phyloP scores from a whole-genome alignment of 176 grass and related monocot genomes.

The Aegilops umbellulata region DNA sequence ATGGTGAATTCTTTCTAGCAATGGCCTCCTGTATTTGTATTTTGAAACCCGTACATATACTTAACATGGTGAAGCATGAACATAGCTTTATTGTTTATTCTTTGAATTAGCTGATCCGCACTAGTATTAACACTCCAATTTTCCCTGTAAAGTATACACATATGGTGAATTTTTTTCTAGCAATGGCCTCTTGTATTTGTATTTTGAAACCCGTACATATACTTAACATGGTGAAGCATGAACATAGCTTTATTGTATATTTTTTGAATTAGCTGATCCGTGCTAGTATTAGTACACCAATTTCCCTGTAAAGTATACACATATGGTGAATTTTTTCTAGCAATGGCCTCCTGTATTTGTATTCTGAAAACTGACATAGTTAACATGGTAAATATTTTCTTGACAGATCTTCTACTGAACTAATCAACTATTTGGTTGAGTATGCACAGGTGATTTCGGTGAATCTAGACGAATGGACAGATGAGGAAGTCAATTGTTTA shows the following conservation, averaged over 20 bases:
- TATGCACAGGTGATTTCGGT: constrained; percentile 64
- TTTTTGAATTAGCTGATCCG: not conserved
- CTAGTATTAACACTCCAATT: not conserved
- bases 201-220: not conserved
- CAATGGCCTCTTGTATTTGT: not conserved
- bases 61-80: not conserved
- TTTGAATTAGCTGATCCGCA: not conserved
- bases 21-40: not conserved
- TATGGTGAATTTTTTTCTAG: not conserved
- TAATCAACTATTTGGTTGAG: not conserved
- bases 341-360: not conserved
- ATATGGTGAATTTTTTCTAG: not conserved
- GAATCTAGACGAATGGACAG: constrained; percentile 95
- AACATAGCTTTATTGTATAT: not conserved
- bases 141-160: not conserved
- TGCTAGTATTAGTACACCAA: not conserved
- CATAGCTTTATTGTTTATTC: not conserved
- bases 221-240: not conserved
- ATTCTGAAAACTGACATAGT: not conserved
- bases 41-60: not conserved
- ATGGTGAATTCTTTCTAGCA: not conserved
- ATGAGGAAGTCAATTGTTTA: constrained; percentile 82
- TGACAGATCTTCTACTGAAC: not conserved
- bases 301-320: not conserved
- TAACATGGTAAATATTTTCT: not conserved